Percentiles rank a stretch among this genome's conserved stretches.
Conservation (phyloP, 1,284 basidiomycete species). For the Sporisorium graminicola region DNA sequence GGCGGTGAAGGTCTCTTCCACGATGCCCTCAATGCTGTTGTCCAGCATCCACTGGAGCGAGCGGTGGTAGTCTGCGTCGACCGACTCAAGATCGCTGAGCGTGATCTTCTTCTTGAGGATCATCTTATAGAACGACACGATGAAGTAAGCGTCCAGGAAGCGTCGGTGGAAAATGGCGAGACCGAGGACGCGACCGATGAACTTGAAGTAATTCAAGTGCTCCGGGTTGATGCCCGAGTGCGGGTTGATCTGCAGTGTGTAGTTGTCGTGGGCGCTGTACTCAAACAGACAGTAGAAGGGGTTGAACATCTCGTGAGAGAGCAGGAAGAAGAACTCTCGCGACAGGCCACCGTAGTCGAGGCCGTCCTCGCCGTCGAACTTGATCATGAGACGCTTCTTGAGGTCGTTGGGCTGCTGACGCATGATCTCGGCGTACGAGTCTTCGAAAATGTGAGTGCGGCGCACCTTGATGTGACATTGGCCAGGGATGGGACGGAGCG, state of each 20-base stretch:
- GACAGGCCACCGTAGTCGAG: constrained; percentile 98
- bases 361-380: constrained; percentile 98
- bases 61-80: constrained; percentile 77
- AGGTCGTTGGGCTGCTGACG: constrained; percentile 90
- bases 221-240: constrained; percentile 98
- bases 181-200: constrained; percentile 93
- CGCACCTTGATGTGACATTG: constrained; percentile 98
- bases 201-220: constrained; percentile 99
- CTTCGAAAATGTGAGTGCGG: constrained; percentile 93
- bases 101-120: constrained; percentile 72
- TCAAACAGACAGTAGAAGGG: constrained; percentile 97
- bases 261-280: constrained; percentile 99
- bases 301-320: constrained; percentile 86
- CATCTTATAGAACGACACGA: constrained; percentile 99
- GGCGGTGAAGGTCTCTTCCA: constrained; percentile 69
- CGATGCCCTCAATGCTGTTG: constrained; percentile 68
- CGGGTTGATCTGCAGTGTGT: constrained; percentile 97
- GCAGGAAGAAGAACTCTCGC: constrained; percentile 99
- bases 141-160: constrained; percentile 99
- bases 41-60: constrained; percentile 91
- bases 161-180: constrained; percentile 98
- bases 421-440: constrained; percentile 97
- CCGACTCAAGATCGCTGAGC: constrained; percentile 66
- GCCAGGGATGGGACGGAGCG: constrained; percentile 82
- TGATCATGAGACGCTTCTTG: constrained; percentile 97